Base-by-base conservation (phyloP, 202 grass and related monocot genomes). In the Eragrostis tef region DNA sequence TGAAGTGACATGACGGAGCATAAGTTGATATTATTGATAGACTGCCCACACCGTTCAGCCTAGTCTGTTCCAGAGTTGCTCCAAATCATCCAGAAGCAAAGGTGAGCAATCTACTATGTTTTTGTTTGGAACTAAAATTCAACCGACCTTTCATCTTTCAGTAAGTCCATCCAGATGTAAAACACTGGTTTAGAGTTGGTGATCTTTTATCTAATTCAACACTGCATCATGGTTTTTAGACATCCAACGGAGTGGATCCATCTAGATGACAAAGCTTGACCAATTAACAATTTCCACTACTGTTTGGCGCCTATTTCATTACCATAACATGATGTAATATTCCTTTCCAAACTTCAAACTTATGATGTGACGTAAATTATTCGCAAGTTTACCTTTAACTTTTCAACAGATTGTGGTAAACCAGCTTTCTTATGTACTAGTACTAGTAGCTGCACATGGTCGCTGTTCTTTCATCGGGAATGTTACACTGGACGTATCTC, bases 61-160 rank as follows among this genome's bases (percentile, higher is more conserved):
- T 95, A 67, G 90, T 99, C 39, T 84, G 93, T 74, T 95, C 93
- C 27, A 92, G 92, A 61, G 96, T 99, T 21, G 96, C 96, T 42
- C 96, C 92, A 13, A 90, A 99, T 90, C 96, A 99, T 87, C 96
- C 90, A 6, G 89, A 99, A 79, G 95, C 92, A 72, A 99, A 95
- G 92, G 90, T 93, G 85, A 74, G 48, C 26, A 15, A 15, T 62
- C 49, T 41, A 13, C n/a, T 10, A 24, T 79, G 36, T 61, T 42
- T 83, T n/a, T 29, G 72, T 42, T 56, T 17, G 31, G 50, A 72
- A 58, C 25, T 86, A 17, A 74, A 59, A 48, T 36, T 64, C 57
- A 29, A 34, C 60, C 21, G 11, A 73, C 24, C 36, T 44, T 73
- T 67, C 42, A 46, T 68, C 48, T 64, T 25, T 73, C 57, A 19